Conservation (phyloP, 2,329 filamentous ascomycete species). For the Colletotrichum spaethianum region DNA sequence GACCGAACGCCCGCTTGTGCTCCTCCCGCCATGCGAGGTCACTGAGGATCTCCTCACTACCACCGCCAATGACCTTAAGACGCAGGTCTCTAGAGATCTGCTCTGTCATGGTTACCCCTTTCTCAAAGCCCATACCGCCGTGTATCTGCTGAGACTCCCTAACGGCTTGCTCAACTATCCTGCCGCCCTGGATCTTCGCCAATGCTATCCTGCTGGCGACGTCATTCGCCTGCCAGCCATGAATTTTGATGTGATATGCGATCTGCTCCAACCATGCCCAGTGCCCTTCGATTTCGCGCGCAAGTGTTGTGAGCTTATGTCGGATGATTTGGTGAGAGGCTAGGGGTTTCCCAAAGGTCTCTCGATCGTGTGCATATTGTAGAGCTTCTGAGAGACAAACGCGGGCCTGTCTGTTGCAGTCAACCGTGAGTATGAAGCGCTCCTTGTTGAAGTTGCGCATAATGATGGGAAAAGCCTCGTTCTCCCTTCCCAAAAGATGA, state of each 20-base stretch:
- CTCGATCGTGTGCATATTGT: conserved; percentile 63
- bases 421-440: conserved; percentile 70
- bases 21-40: conserved; percentile 68
- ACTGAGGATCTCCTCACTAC: conserved; percentile 68
- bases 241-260: conserved; percentile 64
- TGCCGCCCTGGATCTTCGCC: conserved; percentile 64
- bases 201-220: conserved; percentile 51
- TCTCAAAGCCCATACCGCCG: conserved; percentile 67
- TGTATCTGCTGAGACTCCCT: conserved; percentile 69
- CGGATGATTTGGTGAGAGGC: conserved; percentile 72
- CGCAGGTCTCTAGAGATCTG: conserved; percentile 68
- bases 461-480: conserved; percentile 69
- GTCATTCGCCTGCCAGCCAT: conserved; percentile 45
- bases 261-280: conserved; percentile 75
- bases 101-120: conserved; percentile 63
- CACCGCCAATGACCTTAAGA: conserved; percentile 66
- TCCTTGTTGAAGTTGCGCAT: conserved; percentile 75
- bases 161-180: conserved; percentile 63
- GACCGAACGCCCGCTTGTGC: conserved; percentile 14
- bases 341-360: conserved; percentile 72
- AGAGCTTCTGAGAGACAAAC: conserved; percentile 68
- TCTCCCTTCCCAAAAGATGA: conserved; percentile 68
- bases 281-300: conserved; percentile 71
- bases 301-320: conserved; percentile 72
- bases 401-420: conserved; percentile 70